phyloP scores from a whole-genome alignment of 495 filamentous ascomycete species.

The Xylaria castorea region DNA sequence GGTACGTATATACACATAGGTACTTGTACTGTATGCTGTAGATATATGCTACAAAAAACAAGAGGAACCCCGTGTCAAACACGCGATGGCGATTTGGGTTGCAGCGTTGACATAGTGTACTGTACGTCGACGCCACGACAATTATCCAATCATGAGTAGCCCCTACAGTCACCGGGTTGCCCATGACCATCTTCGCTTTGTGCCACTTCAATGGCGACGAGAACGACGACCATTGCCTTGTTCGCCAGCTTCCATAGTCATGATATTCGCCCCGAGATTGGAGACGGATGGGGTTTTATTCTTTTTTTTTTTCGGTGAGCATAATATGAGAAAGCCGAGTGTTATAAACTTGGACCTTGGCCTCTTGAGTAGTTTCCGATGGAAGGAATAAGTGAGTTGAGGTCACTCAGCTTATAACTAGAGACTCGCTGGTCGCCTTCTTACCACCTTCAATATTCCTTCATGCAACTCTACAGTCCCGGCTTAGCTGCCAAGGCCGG shows the following conservation, averaged over 20 bases:
- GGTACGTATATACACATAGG: not conserved
- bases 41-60: not conserved
- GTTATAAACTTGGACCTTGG: not conserved
- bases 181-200: not conserved
- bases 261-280: not conserved
- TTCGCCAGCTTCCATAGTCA: not conserved
- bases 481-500: slow-evolving; percentile 30
- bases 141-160: not conserved
- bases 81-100: slow-evolving; percentile 7
- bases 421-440: not conserved
- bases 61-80: not conserved
- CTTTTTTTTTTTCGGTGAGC: too few species aligned
- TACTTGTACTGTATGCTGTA: slow-evolving; percentile 8
- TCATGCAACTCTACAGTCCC: slow-evolving; percentile 13
- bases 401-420: not conserved
- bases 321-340: not conserved
- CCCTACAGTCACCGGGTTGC: not conserved
- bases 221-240: not conserved
- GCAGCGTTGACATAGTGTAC: not conserved
- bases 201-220: not conserved
- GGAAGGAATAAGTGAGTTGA: not conserved
- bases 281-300: too few species aligned
- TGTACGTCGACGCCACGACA: slow-evolving; percentile 5
- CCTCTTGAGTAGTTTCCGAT: not conserved
- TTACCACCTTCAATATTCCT: not conserved